Percentiles rank a stretch among this genome's conserved stretches.
Evolutionary conservation across 441 rosid species (phyloP).

Genomic region (Populus hybrid): DNA sequence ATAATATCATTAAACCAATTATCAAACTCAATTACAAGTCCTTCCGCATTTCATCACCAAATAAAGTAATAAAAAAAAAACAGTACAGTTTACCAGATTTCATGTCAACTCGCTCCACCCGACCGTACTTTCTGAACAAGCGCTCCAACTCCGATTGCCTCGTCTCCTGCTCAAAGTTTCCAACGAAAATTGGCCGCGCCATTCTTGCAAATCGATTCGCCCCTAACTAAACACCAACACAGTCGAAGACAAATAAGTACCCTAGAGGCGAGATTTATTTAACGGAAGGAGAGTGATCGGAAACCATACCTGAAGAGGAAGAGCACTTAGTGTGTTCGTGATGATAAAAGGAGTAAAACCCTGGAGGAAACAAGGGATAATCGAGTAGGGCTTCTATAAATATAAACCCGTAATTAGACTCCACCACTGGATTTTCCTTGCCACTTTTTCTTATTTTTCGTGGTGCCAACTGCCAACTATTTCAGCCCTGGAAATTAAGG

Average conservation of each 20-base stretch:
- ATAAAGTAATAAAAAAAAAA: neutral
- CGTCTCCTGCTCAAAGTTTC: constrained; percentile 79
- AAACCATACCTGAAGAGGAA: neutral
- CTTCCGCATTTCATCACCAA: neutral
- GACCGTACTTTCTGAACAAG: constrained; percentile 65
- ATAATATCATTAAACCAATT: neutral
- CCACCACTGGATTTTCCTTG: neutral
- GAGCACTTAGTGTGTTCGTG: neutral
- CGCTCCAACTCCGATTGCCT: constrained; percentile 80
- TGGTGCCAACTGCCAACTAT: neutral
- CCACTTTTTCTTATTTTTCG: no score
- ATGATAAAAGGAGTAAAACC: neutral
- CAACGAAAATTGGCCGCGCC: constrained; percentile 72
- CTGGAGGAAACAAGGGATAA: neutral
- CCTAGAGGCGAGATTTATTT: neutral
- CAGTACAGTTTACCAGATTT: constrained; percentile 59
- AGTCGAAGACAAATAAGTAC: neutral
- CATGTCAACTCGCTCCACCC: constrained; percentile 81
- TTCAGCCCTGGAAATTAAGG: neutral
- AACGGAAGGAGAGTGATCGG: neutral
- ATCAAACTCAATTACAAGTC: neutral
- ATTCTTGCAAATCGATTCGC: constrained; percentile 7
- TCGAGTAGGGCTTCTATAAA: no score
- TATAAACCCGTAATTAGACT: neutral
- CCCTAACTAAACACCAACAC: neutral